Percentiles rank a stretch among this genome's conserved stretches.
Evolutionary conservation across 257 asterid species (phyloP).

Genomic region (Solanum appendiculatum): DNA sequence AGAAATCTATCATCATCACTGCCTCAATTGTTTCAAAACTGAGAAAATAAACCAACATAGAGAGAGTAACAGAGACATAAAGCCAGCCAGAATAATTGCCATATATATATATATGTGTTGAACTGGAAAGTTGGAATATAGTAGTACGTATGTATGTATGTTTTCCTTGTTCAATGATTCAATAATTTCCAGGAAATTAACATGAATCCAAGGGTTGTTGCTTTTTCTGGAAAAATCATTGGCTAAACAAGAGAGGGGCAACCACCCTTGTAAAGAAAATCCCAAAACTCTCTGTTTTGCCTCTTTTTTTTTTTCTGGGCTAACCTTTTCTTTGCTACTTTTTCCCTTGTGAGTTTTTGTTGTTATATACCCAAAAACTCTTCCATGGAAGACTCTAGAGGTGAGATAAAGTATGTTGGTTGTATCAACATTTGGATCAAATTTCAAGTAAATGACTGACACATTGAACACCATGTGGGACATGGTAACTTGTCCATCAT

Average conservation of each 20-base stretch:
- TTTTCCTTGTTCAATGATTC: not conserved
- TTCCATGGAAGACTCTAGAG: not conserved
- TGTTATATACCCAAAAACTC: not conserved
- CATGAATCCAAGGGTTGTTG: not conserved
- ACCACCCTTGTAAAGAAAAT: constrained; percentile 33
- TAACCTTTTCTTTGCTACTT: not conserved
- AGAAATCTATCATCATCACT: not conserved
- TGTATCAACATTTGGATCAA: not conserved
- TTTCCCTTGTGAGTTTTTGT: not conserved
- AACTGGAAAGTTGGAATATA: not conserved
- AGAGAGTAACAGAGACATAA: not conserved
- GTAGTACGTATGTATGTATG: not conserved
- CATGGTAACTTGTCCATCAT: not conserved
- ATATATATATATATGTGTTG: not conserved
- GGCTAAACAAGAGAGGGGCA: constrained; percentile 35
- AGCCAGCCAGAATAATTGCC: not conserved
- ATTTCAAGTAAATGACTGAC: not conserved
- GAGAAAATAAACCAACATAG: not conserved
- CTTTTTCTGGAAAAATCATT: not conserved
- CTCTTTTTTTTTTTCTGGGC: not conserved
- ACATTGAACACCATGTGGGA: not conserved
- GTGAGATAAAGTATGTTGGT: not conserved
- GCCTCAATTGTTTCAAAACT: not conserved
- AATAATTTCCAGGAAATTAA: not conserved
- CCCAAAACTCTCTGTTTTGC: not conserved